A percentile compares a stretch with the other conserved stretches of the same genome.
Conservation (phyloP, 768 basidiomycete species). For the Tremella yokohamensis region DNA sequence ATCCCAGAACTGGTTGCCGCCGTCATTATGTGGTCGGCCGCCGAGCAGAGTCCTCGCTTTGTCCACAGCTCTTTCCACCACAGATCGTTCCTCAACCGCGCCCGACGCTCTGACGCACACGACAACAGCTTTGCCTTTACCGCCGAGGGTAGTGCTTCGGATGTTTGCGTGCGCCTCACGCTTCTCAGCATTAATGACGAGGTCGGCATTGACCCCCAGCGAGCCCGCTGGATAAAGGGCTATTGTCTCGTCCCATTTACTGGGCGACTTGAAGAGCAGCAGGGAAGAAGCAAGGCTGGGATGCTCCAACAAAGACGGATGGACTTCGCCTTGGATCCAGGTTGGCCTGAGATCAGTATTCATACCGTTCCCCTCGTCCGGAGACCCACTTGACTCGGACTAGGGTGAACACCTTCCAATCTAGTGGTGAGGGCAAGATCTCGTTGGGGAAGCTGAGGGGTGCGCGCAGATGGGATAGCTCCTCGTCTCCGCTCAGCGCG, state of each 20-base stretch:
- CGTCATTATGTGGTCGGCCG: background rate
- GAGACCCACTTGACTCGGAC: slow-evolving; percentile 14
- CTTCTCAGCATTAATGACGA: slow-evolving; percentile 13
- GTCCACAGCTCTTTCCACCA: slow-evolving; percentile 25
- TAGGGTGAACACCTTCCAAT: slow-evolving; percentile 4
- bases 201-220: slow-evolving; percentile 14
- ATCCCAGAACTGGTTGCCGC: slow-evolving; percentile 19
- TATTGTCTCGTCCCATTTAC: slow-evolving; percentile 14
- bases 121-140: slow-evolving; percentile 15
- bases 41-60: slow-evolving; percentile 18
- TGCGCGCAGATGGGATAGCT: too few species aligned
- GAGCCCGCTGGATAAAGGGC: slow-evolving; percentile 28
- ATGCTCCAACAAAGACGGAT: slow-evolving; percentile 9
- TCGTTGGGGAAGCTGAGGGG: too few species aligned
- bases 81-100: slow-evolving; percentile 6
- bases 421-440: too few species aligned
- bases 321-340: slow-evolving; percentile 25
- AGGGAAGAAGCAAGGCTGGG: slow-evolving; percentile 22
- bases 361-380: background rate
- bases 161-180: slow-evolving; percentile 14
- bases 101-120: slow-evolving; percentile 13
- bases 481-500: too few species aligned
- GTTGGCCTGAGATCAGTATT: slow-evolving; percentile 16
- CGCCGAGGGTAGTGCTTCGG: slow-evolving; percentile 7
- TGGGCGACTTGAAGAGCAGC: slow-evolving; percentile 20